phyloP scores from a whole-genome alignment of 2,329 filamentous ascomycete genomes.

The Ophiosphaerella korrae region DNA sequence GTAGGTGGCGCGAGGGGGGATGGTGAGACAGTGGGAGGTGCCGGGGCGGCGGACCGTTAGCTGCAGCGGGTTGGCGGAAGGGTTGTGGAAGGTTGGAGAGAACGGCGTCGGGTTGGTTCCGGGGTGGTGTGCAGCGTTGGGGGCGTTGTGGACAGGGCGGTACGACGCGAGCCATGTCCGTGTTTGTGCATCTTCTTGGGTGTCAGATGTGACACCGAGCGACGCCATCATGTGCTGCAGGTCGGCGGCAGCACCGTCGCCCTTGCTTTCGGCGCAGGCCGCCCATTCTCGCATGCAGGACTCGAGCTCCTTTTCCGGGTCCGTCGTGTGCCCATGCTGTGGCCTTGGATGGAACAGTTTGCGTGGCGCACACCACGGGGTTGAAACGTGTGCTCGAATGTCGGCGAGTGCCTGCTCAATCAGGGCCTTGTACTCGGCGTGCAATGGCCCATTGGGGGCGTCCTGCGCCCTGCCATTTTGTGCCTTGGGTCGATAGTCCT shows the following conservation, averaged over 20 bases:
- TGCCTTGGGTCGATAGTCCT: slow-evolving; percentile 59
- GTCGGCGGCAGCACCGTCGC: slow-evolving; percentile 32
- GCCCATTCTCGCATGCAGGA: slow-evolving; percentile 37
- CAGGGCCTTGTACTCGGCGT: slow-evolving; percentile 41
- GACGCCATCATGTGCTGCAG: slow-evolving; percentile 45
- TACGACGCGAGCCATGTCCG: slow-evolving; percentile 35
- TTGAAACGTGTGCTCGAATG: slow-evolving; percentile 33
- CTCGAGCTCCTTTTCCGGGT: slow-evolving; percentile 37
- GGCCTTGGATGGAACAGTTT: slow-evolving; percentile 25
- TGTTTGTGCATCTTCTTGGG: slow-evolving; percentile 22
- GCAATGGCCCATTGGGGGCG: slow-evolving; percentile 35
- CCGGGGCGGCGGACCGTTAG: slow-evolving; percentile 25
- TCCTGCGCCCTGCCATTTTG: slow-evolving; percentile 48
- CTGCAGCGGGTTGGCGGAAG: slow-evolving; percentile 26
- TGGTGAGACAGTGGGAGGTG: slow-evolving; percentile 39
- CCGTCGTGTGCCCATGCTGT: slow-evolving; percentile 22
- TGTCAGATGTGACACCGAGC: slow-evolving; percentile 28
- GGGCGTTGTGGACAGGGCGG: slow-evolving; percentile 22
- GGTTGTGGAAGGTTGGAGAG: slow-evolving; percentile 39
- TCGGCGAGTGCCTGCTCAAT: slow-evolving; percentile 49
- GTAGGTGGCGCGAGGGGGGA: slow-evolving; percentile 58
- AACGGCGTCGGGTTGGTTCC: slow-evolving; percentile 26
- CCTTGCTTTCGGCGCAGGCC: slow-evolving; percentile 24
- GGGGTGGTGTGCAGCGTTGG: slow-evolving; percentile 9
- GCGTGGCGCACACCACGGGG: slow-evolving; percentile 33